Evolutionary conservation across 2,329 filamentous ascomycete species (phyloP).

Genomic region (Lecanicillium sp.): DNA sequence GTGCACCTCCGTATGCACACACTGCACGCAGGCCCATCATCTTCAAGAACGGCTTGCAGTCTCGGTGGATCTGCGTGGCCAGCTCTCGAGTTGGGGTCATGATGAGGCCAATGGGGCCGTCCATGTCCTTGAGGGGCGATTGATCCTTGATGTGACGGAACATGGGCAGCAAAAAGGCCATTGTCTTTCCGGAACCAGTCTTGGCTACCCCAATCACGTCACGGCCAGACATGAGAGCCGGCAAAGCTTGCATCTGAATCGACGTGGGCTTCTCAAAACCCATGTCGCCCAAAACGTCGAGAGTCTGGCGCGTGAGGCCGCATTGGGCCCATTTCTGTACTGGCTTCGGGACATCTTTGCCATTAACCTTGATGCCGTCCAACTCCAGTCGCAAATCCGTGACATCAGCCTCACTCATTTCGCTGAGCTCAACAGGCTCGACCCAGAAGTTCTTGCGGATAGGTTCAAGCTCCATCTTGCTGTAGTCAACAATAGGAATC

Average conservation of each 20-base stretch:
- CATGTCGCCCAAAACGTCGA: constrained; percentile 75
- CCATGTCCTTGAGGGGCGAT: constrained; percentile 66
- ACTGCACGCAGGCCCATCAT: constrained; percentile 77
- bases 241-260: constrained; percentile 92
- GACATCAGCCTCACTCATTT: constrained; percentile 79
- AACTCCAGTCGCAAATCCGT: constrained; percentile 75
- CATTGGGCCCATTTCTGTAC: constrained; percentile 97
- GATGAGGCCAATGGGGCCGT: constrained; percentile 81
- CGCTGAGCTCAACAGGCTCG: constrained; percentile 74
- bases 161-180: constrained; percentile 93
- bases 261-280: constrained; percentile 85
- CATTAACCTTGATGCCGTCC: constrained; percentile 90
- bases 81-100: constrained; percentile 93
- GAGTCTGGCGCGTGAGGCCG: constrained; percentile 75
- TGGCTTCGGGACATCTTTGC: constrained; percentile 81
- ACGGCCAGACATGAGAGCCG: constrained; percentile 88
- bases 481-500: constrained; percentile 79
- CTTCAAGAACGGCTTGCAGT: constrained; percentile 91
- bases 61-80: constrained; percentile 85
- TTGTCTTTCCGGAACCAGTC: constrained; percentile 94
- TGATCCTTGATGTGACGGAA: constrained; percentile 98
- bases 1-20: constrained; percentile 88
- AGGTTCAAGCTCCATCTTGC: constrained; percentile 73
- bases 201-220: constrained; percentile 96
- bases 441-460: constrained; percentile 95